Conservation (phyloP, 179 eudicot genomes). For the Beta lomatogona region DNA sequence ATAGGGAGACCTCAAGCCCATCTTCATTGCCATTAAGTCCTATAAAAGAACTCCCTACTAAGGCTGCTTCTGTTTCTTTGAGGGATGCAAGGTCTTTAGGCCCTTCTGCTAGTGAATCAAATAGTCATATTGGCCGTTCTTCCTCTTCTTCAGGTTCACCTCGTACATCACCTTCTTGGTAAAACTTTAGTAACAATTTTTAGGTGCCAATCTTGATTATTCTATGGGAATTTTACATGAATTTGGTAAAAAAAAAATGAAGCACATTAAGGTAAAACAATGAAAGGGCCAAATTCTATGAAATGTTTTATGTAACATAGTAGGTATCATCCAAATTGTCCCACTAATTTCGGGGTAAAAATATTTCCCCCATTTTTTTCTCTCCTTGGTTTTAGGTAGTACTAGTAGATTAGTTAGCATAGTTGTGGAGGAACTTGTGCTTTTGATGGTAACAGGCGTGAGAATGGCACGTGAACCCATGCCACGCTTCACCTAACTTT, state of each 20-base stretch:
- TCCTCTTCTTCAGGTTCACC: constrained; percentile 64
- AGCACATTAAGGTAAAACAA: neutral
- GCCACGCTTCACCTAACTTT: constrained; percentile 44
- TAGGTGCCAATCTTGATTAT: neutral
- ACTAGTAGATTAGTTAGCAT: neutral
- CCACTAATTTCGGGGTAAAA: neutral
- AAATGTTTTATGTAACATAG: neutral
- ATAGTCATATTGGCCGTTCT: constrained; percentile 46
- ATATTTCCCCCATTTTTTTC: too few species aligned
- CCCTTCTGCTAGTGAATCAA: constrained; percentile 52
- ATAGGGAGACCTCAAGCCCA: constrained; percentile 1
- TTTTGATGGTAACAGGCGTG: neutral
- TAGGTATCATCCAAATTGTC: neutral
- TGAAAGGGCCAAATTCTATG: too few species aligned
- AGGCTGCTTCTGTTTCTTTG: constrained; percentile 49
- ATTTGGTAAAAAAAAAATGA: too few species aligned
- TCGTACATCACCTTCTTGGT: constrained; percentile 79
- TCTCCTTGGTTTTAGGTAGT: too few species aligned
- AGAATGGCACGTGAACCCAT: constrained; percentile 47
- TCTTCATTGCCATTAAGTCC: constrained; percentile 53
- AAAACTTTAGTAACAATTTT: constrained; percentile 9
- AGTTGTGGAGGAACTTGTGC: constrained; percentile 7
- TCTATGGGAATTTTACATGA: neutral
- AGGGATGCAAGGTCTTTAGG: constrained; percentile 57
- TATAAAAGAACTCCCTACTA: constrained; percentile 59